Evolutionary conservation across 805 yeast genomes (phyloP).

Genomic region (Starmera caribaea): DNA sequence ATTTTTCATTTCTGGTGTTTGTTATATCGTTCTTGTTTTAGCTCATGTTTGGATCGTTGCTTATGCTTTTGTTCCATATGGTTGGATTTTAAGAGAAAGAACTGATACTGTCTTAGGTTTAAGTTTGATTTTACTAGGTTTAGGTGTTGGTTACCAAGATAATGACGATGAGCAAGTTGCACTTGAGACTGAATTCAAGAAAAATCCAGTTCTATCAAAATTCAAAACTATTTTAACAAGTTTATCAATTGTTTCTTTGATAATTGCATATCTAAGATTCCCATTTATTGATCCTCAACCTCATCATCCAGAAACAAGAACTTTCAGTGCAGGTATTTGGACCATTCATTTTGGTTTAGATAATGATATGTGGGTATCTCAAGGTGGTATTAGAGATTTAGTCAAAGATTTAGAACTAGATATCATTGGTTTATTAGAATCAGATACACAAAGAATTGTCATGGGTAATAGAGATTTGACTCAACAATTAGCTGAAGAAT

Average conservation of each 20-base stretch:
- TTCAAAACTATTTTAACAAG: slow-evolving; percentile 21
- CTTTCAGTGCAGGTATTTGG: slow-evolving; percentile 96
- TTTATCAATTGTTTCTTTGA: slow-evolving; percentile 34
- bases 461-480: slow-evolving; percentile 96
- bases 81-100: slow-evolving; percentile 79
- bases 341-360: slow-evolving; percentile 96
- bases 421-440: slow-evolving; percentile 82
- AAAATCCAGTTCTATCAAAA: slow-evolving; percentile 5
- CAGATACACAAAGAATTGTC: slow-evolving; percentile 87
- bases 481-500: slow-evolving; percentile 81
- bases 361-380: slow-evolving; percentile 97
- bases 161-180: background rate
- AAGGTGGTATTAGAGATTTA: slow-evolving; percentile 77
- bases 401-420: slow-evolving; percentile 83
- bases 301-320: slow-evolving; percentile 53
- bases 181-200: background rate
- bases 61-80: slow-evolving; percentile 96
- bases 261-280: slow-evolving; percentile 47
- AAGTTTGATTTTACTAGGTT: slow-evolving; percentile 42
- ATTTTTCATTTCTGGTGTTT: slow-evolving; percentile 38
- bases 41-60: slow-evolving; percentile 97
- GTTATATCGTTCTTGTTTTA: slow-evolving; percentile 47
- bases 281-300: slow-evolving; percentile 57
- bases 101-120: slow-evolving; percentile 61
- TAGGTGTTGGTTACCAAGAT: slow-evolving; percentile 33